Evolutionary conservation across 768 basidiomycete genomes (phyloP).

Genomic region (Neoboletus brunneissimus): DNA sequence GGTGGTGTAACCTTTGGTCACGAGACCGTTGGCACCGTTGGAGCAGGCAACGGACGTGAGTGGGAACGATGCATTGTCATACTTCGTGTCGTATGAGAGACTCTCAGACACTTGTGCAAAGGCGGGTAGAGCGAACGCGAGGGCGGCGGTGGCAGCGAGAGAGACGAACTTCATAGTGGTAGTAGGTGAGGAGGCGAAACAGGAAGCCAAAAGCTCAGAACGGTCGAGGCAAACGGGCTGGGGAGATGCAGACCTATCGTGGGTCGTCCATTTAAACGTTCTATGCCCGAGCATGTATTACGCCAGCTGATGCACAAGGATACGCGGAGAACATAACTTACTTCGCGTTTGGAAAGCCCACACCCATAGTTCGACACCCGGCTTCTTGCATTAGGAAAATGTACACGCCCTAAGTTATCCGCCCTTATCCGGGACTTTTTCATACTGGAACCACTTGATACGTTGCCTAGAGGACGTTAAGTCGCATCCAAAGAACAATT

Average conservation of each 20-base stretch:
- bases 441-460: too few relatives aligned
- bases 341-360: neutral
- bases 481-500: too few relatives aligned
- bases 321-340: too few relatives aligned
- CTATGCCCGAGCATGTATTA: neutral
- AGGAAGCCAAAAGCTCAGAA: neutral
- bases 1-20: slow-evolving; percentile 31
- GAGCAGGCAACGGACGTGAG: slow-evolving; percentile 32
- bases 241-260: neutral
- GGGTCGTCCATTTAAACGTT: slow-evolving; percentile 15
- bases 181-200: neutral
- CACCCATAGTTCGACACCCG: neutral
- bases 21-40: slow-evolving; percentile 31
- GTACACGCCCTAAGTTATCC: too few relatives aligned
- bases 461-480: too few relatives aligned
- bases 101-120: slow-evolving; percentile 12
- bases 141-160: neutral
- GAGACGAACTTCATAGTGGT: slow-evolving; percentile 27
- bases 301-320: neutral
- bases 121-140: slow-evolving; percentile 17
- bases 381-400: neutral
- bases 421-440: too few relatives aligned
- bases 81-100: slow-evolving; percentile 31
- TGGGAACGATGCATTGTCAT: slow-evolving; percentile 24
- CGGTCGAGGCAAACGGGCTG: neutral